phyloP scores from a whole-genome alignment of 1,139 yeast species.

The Debaryomycetaceae sp. region DNA sequence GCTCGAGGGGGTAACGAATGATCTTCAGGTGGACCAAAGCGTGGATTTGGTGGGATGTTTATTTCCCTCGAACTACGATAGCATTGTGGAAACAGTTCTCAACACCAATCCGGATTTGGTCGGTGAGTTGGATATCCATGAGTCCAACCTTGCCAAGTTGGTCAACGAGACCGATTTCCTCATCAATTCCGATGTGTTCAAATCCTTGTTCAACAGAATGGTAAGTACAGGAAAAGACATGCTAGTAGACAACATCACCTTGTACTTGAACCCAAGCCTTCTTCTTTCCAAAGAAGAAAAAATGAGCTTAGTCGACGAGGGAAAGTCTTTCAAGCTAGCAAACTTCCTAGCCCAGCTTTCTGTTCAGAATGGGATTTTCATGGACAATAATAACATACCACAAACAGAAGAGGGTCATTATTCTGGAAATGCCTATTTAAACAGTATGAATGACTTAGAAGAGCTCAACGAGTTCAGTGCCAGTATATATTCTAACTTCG shows the following conservation, averaged over 20 bases:
- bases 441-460: constrained; percentile 50
- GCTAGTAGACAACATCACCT: constrained; percentile 25
- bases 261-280: constrained; percentile 18
- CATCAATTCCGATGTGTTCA: constrained; percentile 29
- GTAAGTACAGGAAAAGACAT: constrained; percentile 27
- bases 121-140: constrained; percentile 34
- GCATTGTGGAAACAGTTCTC: constrained; percentile 41
- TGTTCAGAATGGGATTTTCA: constrained; percentile 59
- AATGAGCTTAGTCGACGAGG: constrained; percentile 17
- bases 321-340: constrained; percentile 55
- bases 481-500: constrained; percentile 82
- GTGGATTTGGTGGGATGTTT: constrained; percentile 26
- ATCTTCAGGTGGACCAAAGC: constrained; percentile 15
- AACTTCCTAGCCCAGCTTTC: constrained; percentile 65
- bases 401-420: constrained; percentile 45
- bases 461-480: constrained; percentile 88
- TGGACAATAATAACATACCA: constrained; percentile 38
- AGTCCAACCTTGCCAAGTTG: constrained; percentile 42
- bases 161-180: constrained; percentile 42
- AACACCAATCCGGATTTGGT: constrained; percentile 45
- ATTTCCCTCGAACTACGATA: constrained; percentile 40
- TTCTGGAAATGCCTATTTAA: constrained; percentile 40
- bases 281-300: constrained; percentile 8
- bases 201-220: constrained; percentile 26
- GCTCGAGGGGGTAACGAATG: constrained; percentile 16